Percentiles rank a stretch among this genome's conserved stretches.
Conservation (phyloP, 2,329 filamentous ascomycete genomes). For the Ploettnerulaceae sp. region DNA sequence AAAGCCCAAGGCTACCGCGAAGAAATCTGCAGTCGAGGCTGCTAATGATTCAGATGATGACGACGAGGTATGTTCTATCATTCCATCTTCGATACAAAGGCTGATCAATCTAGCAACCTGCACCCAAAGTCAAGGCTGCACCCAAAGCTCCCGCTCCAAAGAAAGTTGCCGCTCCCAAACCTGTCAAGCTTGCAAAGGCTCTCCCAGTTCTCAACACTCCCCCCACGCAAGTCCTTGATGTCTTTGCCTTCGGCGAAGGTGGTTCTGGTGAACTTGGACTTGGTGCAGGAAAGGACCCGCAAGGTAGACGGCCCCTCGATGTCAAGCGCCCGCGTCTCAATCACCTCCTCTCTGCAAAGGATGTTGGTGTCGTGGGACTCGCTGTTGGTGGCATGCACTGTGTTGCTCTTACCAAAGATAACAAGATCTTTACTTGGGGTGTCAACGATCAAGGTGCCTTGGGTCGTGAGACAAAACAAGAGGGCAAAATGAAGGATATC, state of each 20-base stretch:
- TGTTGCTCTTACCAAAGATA: conserved; percentile 70
- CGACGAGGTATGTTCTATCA: background rate
- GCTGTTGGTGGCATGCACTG: conserved; percentile 80
- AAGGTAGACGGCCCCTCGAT: conserved; percentile 58
- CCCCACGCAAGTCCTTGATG: conserved; percentile 59
- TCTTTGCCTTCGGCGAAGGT: conserved; percentile 79
- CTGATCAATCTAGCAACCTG: conserved; percentile 8
- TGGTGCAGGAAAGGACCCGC: conserved; percentile 55
- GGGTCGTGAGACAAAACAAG: conserved; percentile 67
- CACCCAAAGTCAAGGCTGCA: conserved; percentile 3
- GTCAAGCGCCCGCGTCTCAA: conserved; percentile 72
- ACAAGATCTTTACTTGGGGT: conserved; percentile 80
- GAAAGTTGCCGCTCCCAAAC: conserved; percentile 22
- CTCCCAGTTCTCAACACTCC: conserved; percentile 55
- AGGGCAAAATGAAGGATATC: conserved; percentile 56
- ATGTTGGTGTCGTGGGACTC: conserved; percentile 66
- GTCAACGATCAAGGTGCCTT: conserved; percentile 82
- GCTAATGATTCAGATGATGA: conserved; percentile 5
- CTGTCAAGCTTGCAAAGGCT: conserved; percentile 31
- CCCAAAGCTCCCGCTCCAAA: conserved; percentile 20
- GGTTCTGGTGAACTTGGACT: conserved; percentile 78
- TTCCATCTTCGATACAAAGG: background rate
- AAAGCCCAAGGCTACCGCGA: background rate
- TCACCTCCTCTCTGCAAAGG: conserved; percentile 49
- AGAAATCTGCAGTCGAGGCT: background rate